A percentile compares a stretch with the other conserved stretches of the same genome.
phyloP scores from a whole-genome alignment of 768 basidiomycete species.

The Lactarius deliciosus region DNA sequence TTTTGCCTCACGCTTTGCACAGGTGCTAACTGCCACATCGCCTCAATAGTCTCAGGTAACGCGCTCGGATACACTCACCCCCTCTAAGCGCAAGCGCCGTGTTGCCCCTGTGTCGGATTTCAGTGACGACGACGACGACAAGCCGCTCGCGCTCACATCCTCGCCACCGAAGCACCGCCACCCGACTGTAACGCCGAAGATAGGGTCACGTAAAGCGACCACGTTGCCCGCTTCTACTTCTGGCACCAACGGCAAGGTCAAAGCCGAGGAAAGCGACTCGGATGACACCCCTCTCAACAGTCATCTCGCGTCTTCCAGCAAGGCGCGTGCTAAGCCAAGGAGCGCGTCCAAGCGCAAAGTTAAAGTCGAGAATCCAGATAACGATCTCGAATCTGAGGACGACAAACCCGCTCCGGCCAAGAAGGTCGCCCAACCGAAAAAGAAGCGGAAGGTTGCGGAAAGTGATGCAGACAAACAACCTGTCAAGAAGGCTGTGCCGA shows the following conservation, averaged over 20 bases:
- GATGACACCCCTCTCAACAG: conserved; percentile 41
- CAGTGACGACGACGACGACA: conserved; percentile 63
- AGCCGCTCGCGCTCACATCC: conserved; percentile 70
- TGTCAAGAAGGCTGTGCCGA: conserved; percentile 36
- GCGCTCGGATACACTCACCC: conserved; percentile 34
- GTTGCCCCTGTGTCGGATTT: conserved; percentile 30
- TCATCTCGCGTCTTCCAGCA: conserved; percentile 29
- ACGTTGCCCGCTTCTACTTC: conserved; percentile 35
- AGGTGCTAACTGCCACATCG: neutral
- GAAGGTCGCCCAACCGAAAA: conserved; percentile 34
- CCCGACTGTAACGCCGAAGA: conserved; percentile 43
- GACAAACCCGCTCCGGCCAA: conserved; percentile 35
- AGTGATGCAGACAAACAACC: conserved; percentile 48
- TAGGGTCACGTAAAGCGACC: conserved; percentile 43
- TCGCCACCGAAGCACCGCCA: conserved; percentile 58
- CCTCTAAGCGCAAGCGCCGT: conserved; percentile 43
- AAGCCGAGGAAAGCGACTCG: conserved; percentile 40
- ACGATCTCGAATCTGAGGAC: conserved; percentile 36
- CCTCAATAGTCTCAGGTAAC: conserved; percentile 52
- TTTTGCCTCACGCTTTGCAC: conserved; percentile 3
- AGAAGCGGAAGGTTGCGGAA: conserved; percentile 45
- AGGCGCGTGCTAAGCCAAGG: conserved; percentile 42
- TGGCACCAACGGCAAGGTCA: conserved; percentile 42
- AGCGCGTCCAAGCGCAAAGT: conserved; percentile 46
- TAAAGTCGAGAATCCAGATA: conserved; percentile 39